Base-by-base conservation (phyloP, 2,329 filamentous ascomycete genomes). In the Lecanicillium sp. region DNA sequence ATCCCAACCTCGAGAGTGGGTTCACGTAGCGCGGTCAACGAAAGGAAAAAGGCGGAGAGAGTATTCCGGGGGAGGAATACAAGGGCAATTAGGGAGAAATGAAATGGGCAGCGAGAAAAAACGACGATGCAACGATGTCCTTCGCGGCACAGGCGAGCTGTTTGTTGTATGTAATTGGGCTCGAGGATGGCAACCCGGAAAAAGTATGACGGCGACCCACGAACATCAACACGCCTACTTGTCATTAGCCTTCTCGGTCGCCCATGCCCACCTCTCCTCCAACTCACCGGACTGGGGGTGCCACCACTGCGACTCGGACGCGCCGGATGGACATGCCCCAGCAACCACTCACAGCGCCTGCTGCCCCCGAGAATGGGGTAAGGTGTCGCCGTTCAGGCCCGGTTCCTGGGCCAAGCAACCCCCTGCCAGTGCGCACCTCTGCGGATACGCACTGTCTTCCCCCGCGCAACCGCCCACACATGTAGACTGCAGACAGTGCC, bases 1-100 rank as follows among this genome's bases (percentile, higher is more conserved):
- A 59, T 60, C 56, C 49, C 49, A 51, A 48, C 48, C 49, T 49
- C 47, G 51, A 52, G 53, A 59, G 53, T 51, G 22, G 22, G 22
- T n/a, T n/a, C n/a, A n/a, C n/a, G n/a, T n/a, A n/a, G 48, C 46
- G 46, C 46, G 41, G 39, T 40, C 43, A 40, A 40, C 33, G 45
- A 49, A 46, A 48, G 67, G 70, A 50, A 66, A 69, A 60, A 52
- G 65, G 65, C 64, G 62, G 66, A 69, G 63, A 67, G 66, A 66
- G 66, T 69, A 65, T 58, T 57, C 46, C 44, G 44, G 40, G 40
- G 49, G 36, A 33, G 42, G 40, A 41, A 37, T 42, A 40, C 36
- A 41, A 40, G 35, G 41, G 29, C 39, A 43, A 40, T 43, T 41
- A 41, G 41, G 40, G 34, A 44, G 20, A 33, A 41, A 38, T 36